Evolutionary conservation across 495 filamentous ascomycete genomes (phyloP), one percentile per base, ranked within the genome.

Genomic region (Podospora conica): DNA sequence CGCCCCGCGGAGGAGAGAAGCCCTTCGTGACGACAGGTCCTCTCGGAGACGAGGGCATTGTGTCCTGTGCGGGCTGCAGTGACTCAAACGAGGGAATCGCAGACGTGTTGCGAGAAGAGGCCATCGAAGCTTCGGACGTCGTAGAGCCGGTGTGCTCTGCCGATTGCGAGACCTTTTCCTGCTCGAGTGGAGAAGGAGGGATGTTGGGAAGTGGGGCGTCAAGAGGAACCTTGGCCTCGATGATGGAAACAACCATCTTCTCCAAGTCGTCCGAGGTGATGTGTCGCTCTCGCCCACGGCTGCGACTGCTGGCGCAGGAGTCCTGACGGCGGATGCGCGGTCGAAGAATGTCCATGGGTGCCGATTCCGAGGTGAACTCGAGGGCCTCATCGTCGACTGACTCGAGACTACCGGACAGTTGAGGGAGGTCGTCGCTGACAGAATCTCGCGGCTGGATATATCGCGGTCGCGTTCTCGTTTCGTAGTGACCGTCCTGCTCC

Each of bases 341-440:
- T 9, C 84, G 83, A 9, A 83, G 68, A 72, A 88, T 83, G 72
- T 89, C 77, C 64, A 84, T 78, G 58, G 81, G 78, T 10, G 82
- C 81, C 8, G 81, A 82, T 25, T 87, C 83, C 56, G 87, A 81
- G 28, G 85, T 83, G 58, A 86, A 82, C 68, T 92, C 89, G 62
- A 89, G 83, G n/a, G 84, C 83, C 72, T 92, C 88, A 70, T 93
- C 88, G 60, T 91, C 93, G 29, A 88, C 82, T 11, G 93, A 97
- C 71, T 96, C 93, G 63, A 97, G 88, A 75, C 92, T 97, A 40
- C 87, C 87, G n/a, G 96, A 98, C 33, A 98, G 87, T 72, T 88
- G 88, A 63, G 95, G 95, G 20, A 96, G 71, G 59, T 93, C 91
- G 60, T 73, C 75, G 23, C 55, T 21, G 23, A 25, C 29, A 1